These are phyloP conservation scores for Skeletonema costatum DNA, from an alignment of 108 stramenopile species.

Conservation along the genomic window DNA sequence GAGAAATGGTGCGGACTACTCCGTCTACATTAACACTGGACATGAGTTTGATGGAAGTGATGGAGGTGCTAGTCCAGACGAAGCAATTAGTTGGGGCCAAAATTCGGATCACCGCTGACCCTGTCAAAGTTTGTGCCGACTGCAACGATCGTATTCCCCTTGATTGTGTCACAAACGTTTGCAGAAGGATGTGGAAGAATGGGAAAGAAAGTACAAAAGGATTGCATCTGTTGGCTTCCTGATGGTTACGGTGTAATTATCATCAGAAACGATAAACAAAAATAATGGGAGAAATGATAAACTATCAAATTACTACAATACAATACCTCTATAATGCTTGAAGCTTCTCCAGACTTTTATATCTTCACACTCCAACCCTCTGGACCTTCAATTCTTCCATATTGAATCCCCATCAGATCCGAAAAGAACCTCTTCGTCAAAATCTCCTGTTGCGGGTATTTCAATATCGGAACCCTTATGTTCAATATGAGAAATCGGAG, in stretches of 20 bases:
- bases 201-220: conserved; percentile 75
- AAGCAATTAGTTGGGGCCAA: conserved; percentile 99
- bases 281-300: too few relatives aligned
- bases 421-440: conserved; percentile 87
- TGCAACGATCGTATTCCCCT: conserved; percentile 95
- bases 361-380: conserved; percentile 57
- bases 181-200: conserved; percentile 91
- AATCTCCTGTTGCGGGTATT: conserved; percentile 74
- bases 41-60: conserved; percentile 99
- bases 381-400: conserved; percentile 79
- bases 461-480: conserved; percentile 85
- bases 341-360: neutral
- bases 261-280: neutral
- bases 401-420: conserved; percentile 89
- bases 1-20: conserved; percentile 99
- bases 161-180: conserved; percentile 97
- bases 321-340: too few relatives aligned
- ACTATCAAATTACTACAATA: too few relatives aligned
- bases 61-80: conserved; percentile 96
- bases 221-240: conserved; percentile 72
- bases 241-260: conserved; percentile 19
- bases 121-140: conserved; percentile 97
- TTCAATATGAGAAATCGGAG: conserved; percentile 83
- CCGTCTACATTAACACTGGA: conserved; percentile 98
- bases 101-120: conserved; percentile 90